Conservation (phyloP, 495 filamentous ascomycete genomes). For the Aspergillus affinis region DNA sequence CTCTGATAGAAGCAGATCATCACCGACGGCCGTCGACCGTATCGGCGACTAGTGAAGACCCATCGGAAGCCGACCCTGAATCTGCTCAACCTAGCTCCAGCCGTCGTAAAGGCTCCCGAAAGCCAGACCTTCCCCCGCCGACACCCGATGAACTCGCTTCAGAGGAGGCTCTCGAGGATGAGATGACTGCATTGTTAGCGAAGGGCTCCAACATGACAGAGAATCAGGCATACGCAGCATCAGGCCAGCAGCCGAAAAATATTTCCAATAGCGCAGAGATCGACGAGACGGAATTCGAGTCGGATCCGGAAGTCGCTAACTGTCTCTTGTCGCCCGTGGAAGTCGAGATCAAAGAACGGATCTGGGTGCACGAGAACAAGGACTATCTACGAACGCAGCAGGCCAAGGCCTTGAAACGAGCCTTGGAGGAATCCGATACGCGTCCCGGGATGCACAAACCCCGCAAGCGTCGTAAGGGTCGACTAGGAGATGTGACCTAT, state of each 20-base stretch:
- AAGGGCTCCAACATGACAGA: slow-evolving; percentile 43
- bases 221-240: slow-evolving; percentile 12
- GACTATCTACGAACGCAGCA: slow-evolving; percentile 84
- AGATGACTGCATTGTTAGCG: slow-evolving; percentile 40
- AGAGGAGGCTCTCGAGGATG: slow-evolving; percentile 44
- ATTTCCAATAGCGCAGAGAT: slow-evolving; percentile 56
- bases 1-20: slow-evolving; percentile 28
- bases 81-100: slow-evolving; percentile 17
- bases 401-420: slow-evolving; percentile 67
- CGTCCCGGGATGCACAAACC: slow-evolving; percentile 50
- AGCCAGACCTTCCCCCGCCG: slow-evolving; percentile 29
- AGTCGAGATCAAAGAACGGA: slow-evolving; percentile 72
- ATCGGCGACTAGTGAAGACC: slow-evolving; percentile 24
- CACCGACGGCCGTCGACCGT: slow-evolving; percentile 22
- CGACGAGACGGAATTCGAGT: slow-evolving; percentile 71
- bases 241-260: slow-evolving; percentile 13
- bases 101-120: slow-evolving; percentile 35
- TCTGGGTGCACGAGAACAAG: slow-evolving; percentile 93
- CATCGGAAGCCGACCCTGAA: slow-evolving; percentile 26
- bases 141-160: slow-evolving; percentile 42
- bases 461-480: slow-evolving; percentile 46
- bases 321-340: slow-evolving; percentile 73
- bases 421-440: slow-evolving; percentile 51
- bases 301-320: slow-evolving; percentile 74
- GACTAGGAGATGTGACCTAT: slow-evolving; percentile 52